Evolutionary conservation across 306 rosid species (phyloP), one percentile per base, ranked within the genome.

Genomic region (Corylus heterophylla): DNA sequence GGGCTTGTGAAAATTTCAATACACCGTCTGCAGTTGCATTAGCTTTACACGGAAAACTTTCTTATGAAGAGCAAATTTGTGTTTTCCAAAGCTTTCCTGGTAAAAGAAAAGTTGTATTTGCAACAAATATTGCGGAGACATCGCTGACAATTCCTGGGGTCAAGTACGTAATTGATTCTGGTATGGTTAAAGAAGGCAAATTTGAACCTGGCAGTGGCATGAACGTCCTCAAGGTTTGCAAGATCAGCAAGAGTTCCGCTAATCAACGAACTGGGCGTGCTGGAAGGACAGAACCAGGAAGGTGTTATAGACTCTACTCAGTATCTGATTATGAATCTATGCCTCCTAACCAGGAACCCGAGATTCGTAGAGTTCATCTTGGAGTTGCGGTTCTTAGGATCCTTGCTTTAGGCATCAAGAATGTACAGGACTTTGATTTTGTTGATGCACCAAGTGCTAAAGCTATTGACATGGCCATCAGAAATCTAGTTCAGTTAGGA

Each of bases 141-240:
- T 93, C 99, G 8, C 85, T 95, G 71, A 95, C 99, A 17, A 95
- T 95, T 79, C 99, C 99, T 52, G 99, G 99, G 58, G 97, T 95
- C 35, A 95, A 87, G 84, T 93, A 93, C 82, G 98, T 95, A 74
- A 85, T 95, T 54, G 99, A 95, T 83, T 82, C 93, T 79, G 99
- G 99, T 37, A 77, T 93, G 77, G 90, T 81, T 59, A 95, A 95
- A 90, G 98, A 90, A 54, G 85, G 99, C 78, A 87, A 86, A 71
- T 95, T 85, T 80, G 99, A 95, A 74, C 94, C 98, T 55, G 75
- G 88, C 78, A 91, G 85, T 85, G 99, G 98, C 76, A 93, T 93
- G 97, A 93, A 91, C 82, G 89, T 95, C 61, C 99, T 95, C 55
- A 93, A 77, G 87, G 99, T 95, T 66, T 73, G 96, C 89, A 67